Base-by-base conservation (phyloP, 495 filamentous ascomycete species). In the Lindgomyces ingoldianus region DNA sequence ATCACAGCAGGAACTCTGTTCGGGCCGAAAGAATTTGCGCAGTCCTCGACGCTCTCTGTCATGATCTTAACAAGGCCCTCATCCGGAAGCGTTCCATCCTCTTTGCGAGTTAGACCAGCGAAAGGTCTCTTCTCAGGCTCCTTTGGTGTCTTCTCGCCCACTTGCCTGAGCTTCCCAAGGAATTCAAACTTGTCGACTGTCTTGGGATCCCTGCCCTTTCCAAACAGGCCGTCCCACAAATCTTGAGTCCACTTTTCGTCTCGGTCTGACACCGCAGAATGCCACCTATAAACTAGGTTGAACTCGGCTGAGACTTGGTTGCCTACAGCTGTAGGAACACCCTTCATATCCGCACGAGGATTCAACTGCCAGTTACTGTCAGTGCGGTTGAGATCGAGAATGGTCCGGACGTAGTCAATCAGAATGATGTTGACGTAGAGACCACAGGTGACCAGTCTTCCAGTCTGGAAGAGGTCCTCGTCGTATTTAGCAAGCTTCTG, bases 291-390 rank as follows among this genome's bases (percentile, higher is more conserved):
- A 30, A 88, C 83, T 29, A 90, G 73, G 69, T 89, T 89, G 75
- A 90, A 90, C 72, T 90, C 87, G 14, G 85, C 81, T 14, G 85
- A 86, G 53, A 87, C 87, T 66, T 88, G 85, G 74, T 89, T 89
- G 53, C 87, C 87, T 2, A 83, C 76, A 12, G 77, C 81, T 9
- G 65, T 18, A 0, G 72, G 67, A 1, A 69, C 70, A 44, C 62
- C 67, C 27, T 67, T 60, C 45, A 84, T 83, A 1, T 76, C 70
- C 3, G 66, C 66, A 14, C 76, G 64, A 2, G 76, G 76, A 44
- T 78, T 64, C 1, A 78, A 65, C 48, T 72, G 62, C 76, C 76
- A 78, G 41, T 75, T 74, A 24, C 66, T 68, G 41, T 78, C 71
- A 25, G 74, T 75, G 41, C 70, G 57, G 58, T 77, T 77, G 24